phyloP scores from a whole-genome alignment of 306 rosid genomes.

The Benincasa hispida region DNA sequence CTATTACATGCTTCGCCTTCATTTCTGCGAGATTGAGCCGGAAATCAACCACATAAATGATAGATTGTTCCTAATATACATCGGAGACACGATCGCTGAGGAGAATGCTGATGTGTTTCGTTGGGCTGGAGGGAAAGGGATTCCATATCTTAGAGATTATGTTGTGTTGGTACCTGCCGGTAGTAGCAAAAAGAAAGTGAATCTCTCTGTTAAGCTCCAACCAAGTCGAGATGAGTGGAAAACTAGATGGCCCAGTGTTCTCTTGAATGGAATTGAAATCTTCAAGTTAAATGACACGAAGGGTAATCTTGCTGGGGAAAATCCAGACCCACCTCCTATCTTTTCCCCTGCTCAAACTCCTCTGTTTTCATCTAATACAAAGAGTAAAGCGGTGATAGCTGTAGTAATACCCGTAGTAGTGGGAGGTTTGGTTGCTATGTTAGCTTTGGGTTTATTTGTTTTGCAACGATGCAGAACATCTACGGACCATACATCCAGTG shows the following conservation, averaged over 20 bases:
- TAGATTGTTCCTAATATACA: not conserved
- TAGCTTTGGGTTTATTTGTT: not conserved
- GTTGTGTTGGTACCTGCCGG: not conserved
- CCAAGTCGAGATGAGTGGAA: not conserved
- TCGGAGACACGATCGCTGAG: not conserved
- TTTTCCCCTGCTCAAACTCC: not conserved
- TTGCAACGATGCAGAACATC: not conserved
- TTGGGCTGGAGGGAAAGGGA: not conserved
- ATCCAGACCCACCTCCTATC: not conserved
- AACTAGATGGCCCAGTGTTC: not conserved
- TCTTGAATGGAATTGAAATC: conserved; percentile 14
- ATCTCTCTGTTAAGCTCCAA: not conserved
- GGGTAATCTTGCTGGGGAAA: conserved; percentile 3
- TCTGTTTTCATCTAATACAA: not conserved
- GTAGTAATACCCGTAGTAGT: not conserved
- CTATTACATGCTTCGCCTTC: conserved; percentile 11
- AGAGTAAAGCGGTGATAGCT: not conserved
- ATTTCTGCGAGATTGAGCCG: not conserved
- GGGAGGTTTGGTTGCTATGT: not conserved
- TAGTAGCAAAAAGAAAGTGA: not conserved
- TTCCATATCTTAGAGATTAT: not conserved
- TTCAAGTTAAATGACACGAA: not conserved
- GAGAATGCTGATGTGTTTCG: not conserved
- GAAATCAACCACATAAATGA: not conserved
- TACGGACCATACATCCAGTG: not conserved